phyloP scores from a whole-genome alignment of 2,329 filamentous ascomycete genomes.

The Cephalotrichum gorgonifer region DNA sequence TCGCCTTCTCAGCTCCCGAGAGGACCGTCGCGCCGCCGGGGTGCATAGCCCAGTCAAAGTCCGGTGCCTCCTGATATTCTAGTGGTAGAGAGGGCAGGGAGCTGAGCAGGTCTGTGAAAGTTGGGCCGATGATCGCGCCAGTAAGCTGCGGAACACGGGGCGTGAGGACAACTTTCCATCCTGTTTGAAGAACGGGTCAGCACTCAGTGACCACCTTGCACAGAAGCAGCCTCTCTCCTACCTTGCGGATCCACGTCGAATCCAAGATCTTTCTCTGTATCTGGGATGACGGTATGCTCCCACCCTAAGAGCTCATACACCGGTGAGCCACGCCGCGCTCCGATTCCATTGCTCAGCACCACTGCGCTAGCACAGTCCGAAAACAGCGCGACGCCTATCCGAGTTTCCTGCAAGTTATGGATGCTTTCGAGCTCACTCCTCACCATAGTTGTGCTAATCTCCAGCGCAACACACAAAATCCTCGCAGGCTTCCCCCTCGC shows the following conservation, averaged over 20 bases:
- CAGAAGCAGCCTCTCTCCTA: conserved; percentile 17
- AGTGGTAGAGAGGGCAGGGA: conserved; percentile 27
- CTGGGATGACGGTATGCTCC: conserved; percentile 52
- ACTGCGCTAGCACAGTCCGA: conserved; percentile 60
- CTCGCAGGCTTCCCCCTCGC: conserved; percentile 49
- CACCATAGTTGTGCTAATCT: conserved; percentile 50
- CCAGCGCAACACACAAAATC: conserved; percentile 54
- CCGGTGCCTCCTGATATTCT: conserved; percentile 32
- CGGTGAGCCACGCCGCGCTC: conserved; percentile 25
- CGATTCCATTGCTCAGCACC: conserved; percentile 54
- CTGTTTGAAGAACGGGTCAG: conserved; percentile 16
- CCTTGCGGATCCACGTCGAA: conserved; percentile 55
- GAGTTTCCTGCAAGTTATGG: conserved; percentile 44
- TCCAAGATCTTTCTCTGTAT: conserved; percentile 51
- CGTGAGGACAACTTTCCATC: conserved; percentile 58
- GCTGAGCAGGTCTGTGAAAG: conserved; percentile 42
- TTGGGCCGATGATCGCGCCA: conserved; percentile 35
- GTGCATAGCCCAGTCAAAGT: conserved; percentile 67
- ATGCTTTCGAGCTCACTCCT: conserved; percentile 57
- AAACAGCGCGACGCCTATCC: conserved; percentile 57
- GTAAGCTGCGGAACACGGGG: conserved; percentile 50
- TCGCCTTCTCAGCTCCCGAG: conserved; percentile 46
- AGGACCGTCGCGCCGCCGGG: conserved; percentile 60
- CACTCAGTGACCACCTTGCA: neutral
- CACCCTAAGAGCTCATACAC: conserved; percentile 55